Evolutionary conservation across 2,329 filamentous ascomycete species (phyloP).

Genomic region (Fusarium odoratissimum): DNA sequence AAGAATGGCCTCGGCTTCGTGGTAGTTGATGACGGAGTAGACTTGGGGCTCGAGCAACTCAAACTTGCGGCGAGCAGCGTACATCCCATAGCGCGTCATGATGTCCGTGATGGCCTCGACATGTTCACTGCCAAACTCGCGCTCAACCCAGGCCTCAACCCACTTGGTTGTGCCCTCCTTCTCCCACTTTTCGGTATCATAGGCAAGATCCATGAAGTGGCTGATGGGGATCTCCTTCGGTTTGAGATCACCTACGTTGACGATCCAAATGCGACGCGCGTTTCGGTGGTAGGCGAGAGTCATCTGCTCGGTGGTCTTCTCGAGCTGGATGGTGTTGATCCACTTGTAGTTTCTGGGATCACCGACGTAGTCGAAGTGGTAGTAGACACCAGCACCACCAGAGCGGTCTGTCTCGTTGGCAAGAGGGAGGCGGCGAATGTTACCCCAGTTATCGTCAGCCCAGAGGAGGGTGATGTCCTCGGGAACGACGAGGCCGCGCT

Average conservation of each 20-base stretch:
- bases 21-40: conserved; percentile 69
- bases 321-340: conserved; percentile 61
- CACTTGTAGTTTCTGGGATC: conserved; percentile 70
- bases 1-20: conserved; percentile 67
- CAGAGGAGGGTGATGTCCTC: conserved; percentile 73
- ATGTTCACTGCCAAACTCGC: conserved; percentile 62
- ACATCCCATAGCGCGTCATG: conserved; percentile 64
- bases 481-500: conserved; percentile 67
- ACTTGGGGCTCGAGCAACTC: conserved; percentile 68
- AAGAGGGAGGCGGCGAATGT: conserved; percentile 67
- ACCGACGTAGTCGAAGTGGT: conserved; percentile 73
- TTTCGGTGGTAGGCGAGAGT: conserved; percentile 60
- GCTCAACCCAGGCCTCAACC: conserved; percentile 58
- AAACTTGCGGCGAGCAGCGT: conserved; percentile 66
- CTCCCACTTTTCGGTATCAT: conserved; percentile 58
- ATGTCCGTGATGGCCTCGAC: conserved; percentile 58
- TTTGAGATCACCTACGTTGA: conserved; percentile 73
- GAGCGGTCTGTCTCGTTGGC: conserved; percentile 63
- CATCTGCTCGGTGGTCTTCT: conserved; percentile 53
- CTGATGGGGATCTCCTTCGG: conserved; percentile 66
- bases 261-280: conserved; percentile 69
- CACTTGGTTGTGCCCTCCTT: conserved; percentile 53
- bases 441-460: conserved; percentile 73
- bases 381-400: conserved; percentile 69
- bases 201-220: conserved; percentile 68